Evolutionary conservation across 192 early-diverging fungal species (phyloP), one percentile per base, ranked within the genome.

Genomic region (Coemansia guatemalensis): DNA sequence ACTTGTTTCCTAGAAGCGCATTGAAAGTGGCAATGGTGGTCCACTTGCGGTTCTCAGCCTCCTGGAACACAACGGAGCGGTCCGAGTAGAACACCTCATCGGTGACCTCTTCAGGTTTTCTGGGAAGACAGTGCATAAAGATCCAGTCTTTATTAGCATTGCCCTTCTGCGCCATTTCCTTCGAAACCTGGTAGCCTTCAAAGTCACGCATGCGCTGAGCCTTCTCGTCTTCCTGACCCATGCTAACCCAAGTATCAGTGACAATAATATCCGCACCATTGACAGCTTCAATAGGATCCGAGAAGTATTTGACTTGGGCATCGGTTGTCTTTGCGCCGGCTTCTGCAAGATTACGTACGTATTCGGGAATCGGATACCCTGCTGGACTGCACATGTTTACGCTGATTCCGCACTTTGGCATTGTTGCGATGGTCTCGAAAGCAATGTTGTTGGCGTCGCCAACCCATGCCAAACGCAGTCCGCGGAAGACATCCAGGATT

Each of bases 1-100:
- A 21, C 3, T 30, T 33, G 29, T 69, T 79, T 25, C 59, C n/a
- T 20, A 92, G 61, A 41, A 90, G 72, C 4, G 85, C 78, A 55
- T 89, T 83, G 56, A 93, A 84, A 11, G 93, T 91, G 2, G 95
- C 89, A 64, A 99, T 75, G 61, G 95, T 96, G 6, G 97, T 97
- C 89, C 95, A 97, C 74, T 99, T 99, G 71, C 97, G 87, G 85
- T 99, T 98, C 78, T 99, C 96, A 7, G 96, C 97, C 72, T 99
- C 96, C 58, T 87, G 89, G 84, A 94, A 99, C 25, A 98, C 95
- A 18, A 97, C 80, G 6, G 97, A 99, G 55, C 90, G 89, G 24
- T 88, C 82, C 21, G 89, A 89, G 60, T 94, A 94, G 71, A 98
- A 97, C 27, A 99, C 92, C 66, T 95, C 92, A 71, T 99, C 97